phyloP scores from a whole-genome alignment of 805 yeast species.

The Zygoascus tannicola region DNA sequence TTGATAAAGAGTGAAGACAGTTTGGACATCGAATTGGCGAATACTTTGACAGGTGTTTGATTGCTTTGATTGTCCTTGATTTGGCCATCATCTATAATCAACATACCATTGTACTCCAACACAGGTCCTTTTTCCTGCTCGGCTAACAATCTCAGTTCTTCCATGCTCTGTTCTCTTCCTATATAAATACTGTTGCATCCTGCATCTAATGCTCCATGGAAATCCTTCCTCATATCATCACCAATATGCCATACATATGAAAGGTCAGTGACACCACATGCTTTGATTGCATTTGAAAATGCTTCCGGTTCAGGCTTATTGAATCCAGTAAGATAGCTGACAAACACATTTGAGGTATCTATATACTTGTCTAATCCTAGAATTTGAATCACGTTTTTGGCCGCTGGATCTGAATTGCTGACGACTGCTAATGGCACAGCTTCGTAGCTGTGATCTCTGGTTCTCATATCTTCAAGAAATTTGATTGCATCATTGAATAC shows the following conservation, averaged over 20 bases:
- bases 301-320: constrained; percentile 16
- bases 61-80: no score
- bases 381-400: constrained; percentile 9
- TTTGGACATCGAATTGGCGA: no score
- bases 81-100: no score
- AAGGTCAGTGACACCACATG: not conserved
- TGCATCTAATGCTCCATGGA: constrained; percentile 12
- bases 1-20: no score
- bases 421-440: constrained; percentile 11
- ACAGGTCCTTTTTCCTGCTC: no score
- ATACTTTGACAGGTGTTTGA: no score
- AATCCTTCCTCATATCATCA: constrained; percentile 15
- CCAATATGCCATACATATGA: constrained; percentile 17
- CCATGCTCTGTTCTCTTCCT: constrained; percentile 8
- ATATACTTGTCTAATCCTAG: constrained; percentile 8
- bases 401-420: constrained; percentile 17
- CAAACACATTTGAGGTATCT: constrained; percentile 1
- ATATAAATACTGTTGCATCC: constrained; percentile 17
- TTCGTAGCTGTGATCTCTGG: not conserved
- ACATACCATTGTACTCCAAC: no score
- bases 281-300: constrained; percentile 6
- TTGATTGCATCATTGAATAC: constrained; percentile 13
- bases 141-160: not conserved
- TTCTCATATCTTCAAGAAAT: constrained; percentile 1
- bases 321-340: constrained; percentile 17